Conservation (phyloP, 371 early-diverging fungal genomes). For the Mortierella sp. region DNA sequence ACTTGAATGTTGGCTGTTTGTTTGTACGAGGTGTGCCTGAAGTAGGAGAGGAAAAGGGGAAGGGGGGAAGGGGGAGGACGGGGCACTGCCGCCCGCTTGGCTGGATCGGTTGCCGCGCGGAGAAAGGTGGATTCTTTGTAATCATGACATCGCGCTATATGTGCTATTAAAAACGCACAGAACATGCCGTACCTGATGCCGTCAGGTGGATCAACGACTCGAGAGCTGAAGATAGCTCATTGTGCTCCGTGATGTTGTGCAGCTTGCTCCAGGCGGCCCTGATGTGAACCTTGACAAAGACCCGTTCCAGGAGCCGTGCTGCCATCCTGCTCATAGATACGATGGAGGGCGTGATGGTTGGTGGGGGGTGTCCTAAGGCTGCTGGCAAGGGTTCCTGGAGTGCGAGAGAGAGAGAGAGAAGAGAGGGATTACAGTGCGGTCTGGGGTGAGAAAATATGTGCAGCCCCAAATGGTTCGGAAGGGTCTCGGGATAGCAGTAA, state of each 20-base stretch:
- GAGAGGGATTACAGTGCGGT: no score
- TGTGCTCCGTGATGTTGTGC: constrained; percentile 46
- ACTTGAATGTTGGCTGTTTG: no score
- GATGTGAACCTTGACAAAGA: constrained; percentile 53
- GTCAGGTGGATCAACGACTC: constrained; percentile 52
- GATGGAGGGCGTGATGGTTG: not conserved
- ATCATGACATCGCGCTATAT: no score
- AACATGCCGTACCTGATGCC: constrained; percentile 31
- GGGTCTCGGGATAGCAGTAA: no score
- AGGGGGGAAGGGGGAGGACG: not conserved
- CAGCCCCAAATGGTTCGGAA: no score
- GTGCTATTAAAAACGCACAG: not conserved
- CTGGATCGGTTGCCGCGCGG: not conserved
- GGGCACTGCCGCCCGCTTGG: not conserved
- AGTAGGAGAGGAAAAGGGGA: constrained; percentile 1
- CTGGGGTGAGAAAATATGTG: no score
- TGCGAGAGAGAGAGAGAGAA: not conserved
- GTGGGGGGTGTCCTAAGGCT: not conserved
- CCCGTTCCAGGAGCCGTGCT: constrained; percentile 36
- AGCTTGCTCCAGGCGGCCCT: constrained; percentile 54
- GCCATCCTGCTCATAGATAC: constrained; percentile 44
- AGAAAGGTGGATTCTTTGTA: not conserved
- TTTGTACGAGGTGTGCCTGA: not conserved
- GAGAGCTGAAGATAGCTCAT: constrained; percentile 42
- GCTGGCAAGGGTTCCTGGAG: not conserved